Base-by-base conservation (phyloP, 257 asterid genomes). In the Solanum lycopersicoides region DNA sequence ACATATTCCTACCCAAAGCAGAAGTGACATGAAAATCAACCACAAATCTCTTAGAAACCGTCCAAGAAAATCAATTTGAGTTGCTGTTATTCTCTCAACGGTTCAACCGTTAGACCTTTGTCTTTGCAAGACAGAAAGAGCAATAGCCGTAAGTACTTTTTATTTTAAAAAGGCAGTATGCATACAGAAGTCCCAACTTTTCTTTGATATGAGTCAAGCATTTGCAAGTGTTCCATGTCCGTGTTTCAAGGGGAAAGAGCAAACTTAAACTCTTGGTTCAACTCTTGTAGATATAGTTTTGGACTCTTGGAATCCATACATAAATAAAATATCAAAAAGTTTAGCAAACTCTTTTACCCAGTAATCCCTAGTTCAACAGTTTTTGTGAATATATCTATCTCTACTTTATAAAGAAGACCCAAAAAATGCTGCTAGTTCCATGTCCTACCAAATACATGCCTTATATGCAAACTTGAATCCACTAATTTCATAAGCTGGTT, bases 391-490 rank as follows among this genome's bases (percentile, higher is more conserved):
- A 21, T 20, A 83, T 41, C 23, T 60, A 32, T 66, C 16, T 39
- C 20, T 13, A 16, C 53, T 85, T 71, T 39, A 66, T 16, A 37
- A 23, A 25, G 47, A 63, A 32, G 82, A 71, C 75, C 25, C 65
- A 34, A 28, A 44, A 25, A 9, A 35, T 44, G 86, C 85, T 73
- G 75, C 30, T 15, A 60, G 47, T 53, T 73, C 34, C 68, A 23
- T 15, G 41, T 39, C 66, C 53, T 14, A 69, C 87, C 75, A 77
- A 71, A 83, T 42, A 89, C 86, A 86, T 93, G 96, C 99, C 98
- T 93, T 25, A 90, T 66, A 84, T 91, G 89, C 89, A 89, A 23
- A 87, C 86, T 90, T 9, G 98, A 89, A 87, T 96, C 98, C 89
- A 93, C 94, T 89, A 90, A 79, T 83, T 88, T 92, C 89, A 89